Conservation (phyloP, 148 eudicot species). For the Salicornia ramosissima region DNA sequence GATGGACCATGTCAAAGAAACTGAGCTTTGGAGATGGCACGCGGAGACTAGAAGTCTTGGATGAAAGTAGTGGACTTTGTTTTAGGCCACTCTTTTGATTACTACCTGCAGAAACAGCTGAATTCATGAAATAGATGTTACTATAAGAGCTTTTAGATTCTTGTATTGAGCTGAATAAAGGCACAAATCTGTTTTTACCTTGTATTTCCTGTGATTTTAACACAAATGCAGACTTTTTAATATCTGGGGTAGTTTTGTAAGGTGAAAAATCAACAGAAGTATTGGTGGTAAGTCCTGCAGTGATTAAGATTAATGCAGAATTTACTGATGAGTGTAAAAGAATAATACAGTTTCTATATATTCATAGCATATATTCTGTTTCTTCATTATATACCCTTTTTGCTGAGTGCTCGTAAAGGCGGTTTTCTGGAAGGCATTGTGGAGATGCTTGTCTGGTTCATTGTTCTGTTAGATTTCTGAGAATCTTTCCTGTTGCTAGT, state of each 20-base stretch:
- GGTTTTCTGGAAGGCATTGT: conserved; percentile 18
- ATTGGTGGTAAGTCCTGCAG: conserved; percentile 26
- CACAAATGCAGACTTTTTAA: neutral
- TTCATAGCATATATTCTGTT: conserved; percentile 22
- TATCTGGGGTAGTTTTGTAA: neutral
- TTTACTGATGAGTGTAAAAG: neutral
- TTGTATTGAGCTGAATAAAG: neutral
- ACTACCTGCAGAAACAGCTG: neutral
- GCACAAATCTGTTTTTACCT: conserved; percentile 4
- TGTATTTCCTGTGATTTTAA: conserved; percentile 4
- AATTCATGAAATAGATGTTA: neutral
- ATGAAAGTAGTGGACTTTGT: conserved; percentile 21
- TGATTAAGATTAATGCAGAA: conserved; percentile 1
- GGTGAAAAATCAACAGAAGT: conserved; percentile 21
- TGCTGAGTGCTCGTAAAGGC: conserved; percentile 12
- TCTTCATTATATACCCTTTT: conserved; percentile 16
- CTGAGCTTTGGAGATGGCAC: conserved; percentile 27
- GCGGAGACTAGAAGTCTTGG: conserved; percentile 26
- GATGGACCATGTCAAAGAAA: conserved; percentile 29
- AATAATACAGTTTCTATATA: neutral
- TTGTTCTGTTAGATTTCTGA: conserved; percentile 29
- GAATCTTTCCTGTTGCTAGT: conserved; percentile 22
- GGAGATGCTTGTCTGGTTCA: conserved; percentile 18
- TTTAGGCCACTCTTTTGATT: conserved; percentile 2
- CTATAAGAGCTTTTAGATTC: neutral